Conservation (phyloP, 2,329 filamentous ascomycete genomes). For the Pseudomassariella vexata region DNA sequence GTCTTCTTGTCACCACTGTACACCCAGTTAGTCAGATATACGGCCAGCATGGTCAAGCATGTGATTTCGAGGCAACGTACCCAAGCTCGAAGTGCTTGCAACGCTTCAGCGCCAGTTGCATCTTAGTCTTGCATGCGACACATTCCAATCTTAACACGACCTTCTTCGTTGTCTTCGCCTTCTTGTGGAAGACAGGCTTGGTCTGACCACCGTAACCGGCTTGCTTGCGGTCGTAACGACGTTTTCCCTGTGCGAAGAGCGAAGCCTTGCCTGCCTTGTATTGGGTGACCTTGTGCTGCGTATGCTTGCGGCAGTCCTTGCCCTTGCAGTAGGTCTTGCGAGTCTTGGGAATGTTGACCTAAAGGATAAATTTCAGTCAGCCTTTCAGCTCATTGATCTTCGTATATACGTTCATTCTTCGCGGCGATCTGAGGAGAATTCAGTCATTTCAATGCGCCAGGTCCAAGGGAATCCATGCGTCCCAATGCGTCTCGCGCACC, state of each 20-base stretch:
- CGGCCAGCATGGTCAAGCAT: too few species aligned
- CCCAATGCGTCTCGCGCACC: too few species aligned
- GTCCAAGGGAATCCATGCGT: too few species aligned
- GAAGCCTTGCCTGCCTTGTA: constrained; percentile 98
- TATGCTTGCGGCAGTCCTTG: constrained; percentile 89
- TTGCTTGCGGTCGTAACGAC: constrained; percentile 99
- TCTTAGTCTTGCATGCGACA: constrained; percentile 96
- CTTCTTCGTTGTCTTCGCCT: constrained; percentile 99
- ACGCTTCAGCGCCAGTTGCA: constrained; percentile 95
- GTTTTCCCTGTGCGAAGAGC: constrained; percentile 97
- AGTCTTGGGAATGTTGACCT: constrained; percentile 99
- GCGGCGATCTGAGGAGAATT: too few species aligned
- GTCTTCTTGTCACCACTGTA: constrained; percentile 99
- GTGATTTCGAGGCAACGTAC: constrained; percentile 50
- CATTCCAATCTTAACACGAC: constrained; percentile 98
- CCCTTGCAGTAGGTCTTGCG: constrained; percentile 97
- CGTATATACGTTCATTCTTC: constrained; percentile 11
- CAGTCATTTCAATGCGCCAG: too few species aligned
- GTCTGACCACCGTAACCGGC: constrained; percentile 99
- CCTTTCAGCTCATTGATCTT: constrained; percentile 7
- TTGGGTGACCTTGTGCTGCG: constrained; percentile 88
- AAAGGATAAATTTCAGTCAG: constrained; percentile 23
- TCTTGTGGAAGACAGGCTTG: constrained; percentile 99
- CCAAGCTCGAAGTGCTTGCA: constrained; percentile 99
- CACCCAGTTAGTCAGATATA: constrained; percentile 39